Conservation (phyloP, 495 filamentous ascomycete species). For the Astrothelium subdiscretum region DNA sequence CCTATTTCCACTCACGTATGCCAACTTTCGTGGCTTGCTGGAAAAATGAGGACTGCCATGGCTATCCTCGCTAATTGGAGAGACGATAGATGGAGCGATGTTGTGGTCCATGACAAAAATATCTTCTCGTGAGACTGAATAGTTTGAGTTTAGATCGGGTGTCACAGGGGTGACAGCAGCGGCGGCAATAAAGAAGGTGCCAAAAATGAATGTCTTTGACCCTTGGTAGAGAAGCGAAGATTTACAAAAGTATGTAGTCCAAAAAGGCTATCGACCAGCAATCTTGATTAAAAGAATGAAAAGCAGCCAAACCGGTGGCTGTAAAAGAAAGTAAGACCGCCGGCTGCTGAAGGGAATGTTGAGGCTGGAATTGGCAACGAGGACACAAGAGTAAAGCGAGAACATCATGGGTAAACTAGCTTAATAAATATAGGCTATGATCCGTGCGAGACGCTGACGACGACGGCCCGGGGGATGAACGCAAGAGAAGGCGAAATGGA, state of each 20-base stretch:
- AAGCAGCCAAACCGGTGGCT: conserved; percentile 27
- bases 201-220: conserved; percentile 11
- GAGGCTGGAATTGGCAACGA: not conserved
- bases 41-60: not conserved
- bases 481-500: conserved; percentile 1
- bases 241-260: conserved; percentile 2
- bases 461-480: not conserved
- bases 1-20: conserved; percentile 22
- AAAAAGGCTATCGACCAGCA: conserved; percentile 21
- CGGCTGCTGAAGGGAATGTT: conserved; percentile 15
- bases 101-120: not conserved
- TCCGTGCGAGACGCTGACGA: not conserved
- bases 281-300: conserved; percentile 27
- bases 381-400: not conserved
- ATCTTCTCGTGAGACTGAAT: not conserved
- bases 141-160: not conserved
- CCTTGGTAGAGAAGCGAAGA: conserved; percentile 8
- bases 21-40: conserved; percentile 19
- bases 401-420: not conserved
- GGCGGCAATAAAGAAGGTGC: conserved; percentile 14
- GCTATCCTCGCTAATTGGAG: conserved; percentile 21
- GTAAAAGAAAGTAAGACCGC: conserved; percentile 25
- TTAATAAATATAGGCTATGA: conserved; percentile 1
- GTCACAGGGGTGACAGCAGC: not conserved
- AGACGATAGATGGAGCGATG: conserved; percentile 7